phyloP scores from a whole-genome alignment of 345 rosid species.

The Cardamine chenopodiifolia region DNA sequence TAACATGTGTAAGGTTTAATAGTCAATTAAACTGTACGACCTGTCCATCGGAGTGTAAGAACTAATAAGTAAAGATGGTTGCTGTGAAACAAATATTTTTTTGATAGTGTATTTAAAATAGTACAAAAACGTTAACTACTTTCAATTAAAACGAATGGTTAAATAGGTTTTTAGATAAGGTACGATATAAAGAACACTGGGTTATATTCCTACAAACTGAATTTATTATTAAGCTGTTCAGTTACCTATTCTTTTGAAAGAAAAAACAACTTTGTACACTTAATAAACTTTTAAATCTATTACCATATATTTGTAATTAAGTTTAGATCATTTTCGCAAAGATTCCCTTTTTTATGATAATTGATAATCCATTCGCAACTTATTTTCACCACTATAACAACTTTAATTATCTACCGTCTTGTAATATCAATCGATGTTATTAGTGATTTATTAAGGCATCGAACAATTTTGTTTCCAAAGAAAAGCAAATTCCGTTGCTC shows the following conservation, averaged over 20 bases:
- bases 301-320: background rate
- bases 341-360: background rate
- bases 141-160: background rate
- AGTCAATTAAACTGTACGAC: conserved; percentile 25
- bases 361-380: conserved; percentile 10
- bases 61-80: background rate
- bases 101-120: background rate
- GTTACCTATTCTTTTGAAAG: background rate
- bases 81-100: background rate
- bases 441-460: conserved; percentile 32
- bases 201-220: background rate
- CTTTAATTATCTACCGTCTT: conserved; percentile 3
- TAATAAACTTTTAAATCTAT: background rate
- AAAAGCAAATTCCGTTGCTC: conserved; percentile 53
- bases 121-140: background rate
- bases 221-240: background rate
- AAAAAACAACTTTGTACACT: background rate
- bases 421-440: conserved; percentile 33
- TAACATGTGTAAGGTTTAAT: conserved; percentile 11
- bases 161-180: background rate
- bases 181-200: background rate
- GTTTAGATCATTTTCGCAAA: background rate
- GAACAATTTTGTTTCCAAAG: conserved; percentile 25
- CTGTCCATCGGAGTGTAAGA: background rate
- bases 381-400: background rate